Conservation (phyloP, 768 basidiomycete species). For the Tulasnella sp. region DNA sequence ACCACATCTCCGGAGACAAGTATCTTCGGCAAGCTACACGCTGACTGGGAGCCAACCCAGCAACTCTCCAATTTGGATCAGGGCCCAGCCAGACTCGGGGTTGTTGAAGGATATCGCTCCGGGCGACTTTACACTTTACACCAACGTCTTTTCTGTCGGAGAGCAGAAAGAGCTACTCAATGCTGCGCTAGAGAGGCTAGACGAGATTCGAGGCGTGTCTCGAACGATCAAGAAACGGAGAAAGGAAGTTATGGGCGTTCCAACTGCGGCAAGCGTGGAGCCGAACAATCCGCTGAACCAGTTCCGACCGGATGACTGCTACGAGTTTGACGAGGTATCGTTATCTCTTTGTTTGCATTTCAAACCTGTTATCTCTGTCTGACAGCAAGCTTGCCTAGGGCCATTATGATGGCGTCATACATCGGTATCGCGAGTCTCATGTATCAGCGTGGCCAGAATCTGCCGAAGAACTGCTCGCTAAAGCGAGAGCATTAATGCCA, state of each 20-base stretch:
- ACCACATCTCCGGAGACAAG: background rate
- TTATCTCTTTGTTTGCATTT: background rate
- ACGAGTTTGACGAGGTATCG: conserved; percentile 56
- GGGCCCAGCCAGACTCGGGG: background rate
- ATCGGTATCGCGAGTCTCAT: conserved; percentile 67
- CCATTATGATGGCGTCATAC: conserved; percentile 87
- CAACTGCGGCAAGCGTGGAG: background rate
- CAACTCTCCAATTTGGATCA: background rate
- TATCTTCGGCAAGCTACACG: background rate
- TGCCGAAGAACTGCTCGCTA: conserved; percentile 32
- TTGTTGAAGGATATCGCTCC: background rate
- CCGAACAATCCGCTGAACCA: conserved; percentile 9
- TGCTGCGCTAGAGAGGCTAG: conserved; percentile 2
- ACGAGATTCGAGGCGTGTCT: conserved; percentile 9
- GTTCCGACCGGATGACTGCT: conserved; percentile 57
- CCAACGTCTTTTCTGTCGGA: background rate
- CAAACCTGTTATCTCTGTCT: conserved; percentile 3
- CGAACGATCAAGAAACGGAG: conserved; percentile 3
- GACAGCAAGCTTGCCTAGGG: conserved; percentile 38
- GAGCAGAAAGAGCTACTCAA: conserved; percentile 1
- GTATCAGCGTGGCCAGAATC: conserved; percentile 54
- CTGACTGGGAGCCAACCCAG: background rate
- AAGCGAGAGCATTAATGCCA: conserved; percentile 46
- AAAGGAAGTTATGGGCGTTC: background rate
- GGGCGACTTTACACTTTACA: background rate